Evolutionary conservation across 148 eudicot species (phyloP).

Genomic region (Talinum fruticosum): DNA sequence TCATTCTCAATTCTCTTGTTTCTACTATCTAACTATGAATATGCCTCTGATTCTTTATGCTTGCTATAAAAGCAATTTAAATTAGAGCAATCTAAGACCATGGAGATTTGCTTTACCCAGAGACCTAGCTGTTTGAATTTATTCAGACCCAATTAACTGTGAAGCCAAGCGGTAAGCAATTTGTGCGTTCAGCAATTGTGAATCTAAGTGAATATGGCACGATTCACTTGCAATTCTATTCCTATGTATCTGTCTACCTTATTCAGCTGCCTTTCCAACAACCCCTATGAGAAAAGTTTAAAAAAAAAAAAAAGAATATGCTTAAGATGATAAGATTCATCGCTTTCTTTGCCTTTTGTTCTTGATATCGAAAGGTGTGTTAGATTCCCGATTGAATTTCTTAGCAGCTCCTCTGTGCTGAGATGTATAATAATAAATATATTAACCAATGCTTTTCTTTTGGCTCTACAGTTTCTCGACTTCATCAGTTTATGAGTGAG

Average conservation of each 20-base stretch:
- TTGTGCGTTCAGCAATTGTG: too few relatives aligned
- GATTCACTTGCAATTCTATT: too few relatives aligned
- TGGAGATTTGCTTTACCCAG: background rate
- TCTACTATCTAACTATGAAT: too few relatives aligned
- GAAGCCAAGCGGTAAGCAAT: too few relatives aligned
- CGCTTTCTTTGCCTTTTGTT: background rate
- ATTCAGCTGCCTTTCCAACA: too few relatives aligned
- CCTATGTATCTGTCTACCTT: too few relatives aligned
- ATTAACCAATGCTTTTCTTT: conserved; percentile 17
- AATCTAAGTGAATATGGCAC: too few relatives aligned
- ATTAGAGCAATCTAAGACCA: too few relatives aligned
- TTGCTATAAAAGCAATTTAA: too few relatives aligned
- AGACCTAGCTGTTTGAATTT: background rate
- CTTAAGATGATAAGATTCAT: background rate
- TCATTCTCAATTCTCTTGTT: too few relatives aligned
- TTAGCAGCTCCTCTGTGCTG: background rate
- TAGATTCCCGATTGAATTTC: background rate
- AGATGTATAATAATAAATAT: background rate
- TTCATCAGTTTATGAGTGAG: conserved; percentile 29
- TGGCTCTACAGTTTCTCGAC: conserved; percentile 20
- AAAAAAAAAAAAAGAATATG: background rate
- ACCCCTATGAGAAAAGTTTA: background rate
- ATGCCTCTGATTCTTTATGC: too few relatives aligned
- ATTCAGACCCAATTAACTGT: too few relatives aligned
- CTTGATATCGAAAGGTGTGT: background rate